Evolutionary conservation across 768 basidiomycete species (phyloP), one percentile per base, ranked within the genome.

Genomic region (Kwoniella heveanensis): DNA sequence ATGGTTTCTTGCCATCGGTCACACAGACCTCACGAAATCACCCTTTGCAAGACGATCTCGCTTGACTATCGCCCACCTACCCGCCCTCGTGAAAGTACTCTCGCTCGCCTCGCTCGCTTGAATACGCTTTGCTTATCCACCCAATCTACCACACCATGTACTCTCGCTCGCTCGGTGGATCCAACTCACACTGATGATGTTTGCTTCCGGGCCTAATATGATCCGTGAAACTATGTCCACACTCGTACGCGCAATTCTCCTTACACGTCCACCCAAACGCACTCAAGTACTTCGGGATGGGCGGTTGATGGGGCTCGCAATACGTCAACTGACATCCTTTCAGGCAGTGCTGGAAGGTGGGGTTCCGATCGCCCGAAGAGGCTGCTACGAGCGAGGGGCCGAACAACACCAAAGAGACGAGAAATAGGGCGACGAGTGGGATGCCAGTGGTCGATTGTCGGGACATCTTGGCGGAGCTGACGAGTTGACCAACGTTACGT

Each of bases 231-330:
- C 83, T 80, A 74, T 93, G 91, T 86, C 89, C 91, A 81, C 96
- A 99, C 2, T 76, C 78, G 77, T 99, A 99, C 77, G 87, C 87
- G 83, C 95, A 99, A 77, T 96, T 85, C 66, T 90, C 91, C 10
- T 77, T 74, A 81, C 93, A 96, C 30, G 89, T 86, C 94, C 94
- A 98, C n/a, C 86, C 82, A 26, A 90, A 88, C 62, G 90, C 72
- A 29, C 85, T 83, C 32, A 91, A 83, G 30, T 84, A 77, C n/a
- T 86, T 68, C 2, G 88, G 80, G 27, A 87, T 80, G 7, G 77
- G 66, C 3, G 66, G 56, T n/a, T 78, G 77, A 56, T 73, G 76
- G 9, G 82, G 65, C 52, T 78, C 70, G 72, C 88, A 88, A 51
- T 75, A 79, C 17, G 80, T 66, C 7, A 75, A 26, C 13, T 70